Conservation (phyloP, 768 basidiomycete genomes). For the Leccinum longicurvipes region DNA sequence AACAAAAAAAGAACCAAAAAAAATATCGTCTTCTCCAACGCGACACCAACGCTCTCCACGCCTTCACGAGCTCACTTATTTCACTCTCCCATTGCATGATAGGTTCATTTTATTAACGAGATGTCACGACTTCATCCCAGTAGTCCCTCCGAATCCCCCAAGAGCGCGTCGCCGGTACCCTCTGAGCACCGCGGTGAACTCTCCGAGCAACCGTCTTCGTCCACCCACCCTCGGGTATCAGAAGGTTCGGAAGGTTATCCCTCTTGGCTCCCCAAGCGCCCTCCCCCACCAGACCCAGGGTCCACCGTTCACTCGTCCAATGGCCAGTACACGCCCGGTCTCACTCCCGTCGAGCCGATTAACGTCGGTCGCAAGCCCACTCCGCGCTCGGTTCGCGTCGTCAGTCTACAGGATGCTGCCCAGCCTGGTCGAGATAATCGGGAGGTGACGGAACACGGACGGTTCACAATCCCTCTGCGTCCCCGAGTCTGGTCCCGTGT, state of each 20-base stretch:
- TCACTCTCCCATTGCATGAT: conserved; percentile 30
- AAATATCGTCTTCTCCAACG: conserved; percentile 25
- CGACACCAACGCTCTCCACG: conserved; percentile 32
- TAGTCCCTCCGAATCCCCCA: conserved; percentile 29
- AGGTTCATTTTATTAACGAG: conserved; percentile 31
- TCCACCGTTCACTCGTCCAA: conserved; percentile 64
- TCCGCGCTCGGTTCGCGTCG: conserved; percentile 78
- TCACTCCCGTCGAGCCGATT: conserved; percentile 29
- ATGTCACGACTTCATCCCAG: conserved; percentile 36
- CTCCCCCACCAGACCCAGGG: conserved; percentile 70
- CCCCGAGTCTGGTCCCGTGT: conserved; percentile 60
- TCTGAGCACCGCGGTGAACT: conserved; percentile 29
- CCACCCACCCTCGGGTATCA: conserved; percentile 31
- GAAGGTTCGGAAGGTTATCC: conserved; percentile 70
- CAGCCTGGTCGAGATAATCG: conserved; percentile 40
- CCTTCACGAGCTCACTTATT: conserved; percentile 28
- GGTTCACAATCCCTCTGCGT: conserved; percentile 38
- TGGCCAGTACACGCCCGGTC: conserved; percentile 34
- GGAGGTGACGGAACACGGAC: conserved; percentile 51
- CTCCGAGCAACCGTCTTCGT: conserved; percentile 35
- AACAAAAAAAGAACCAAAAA: conserved; percentile 18
- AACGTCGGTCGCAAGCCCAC: conserved; percentile 71
- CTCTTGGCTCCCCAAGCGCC: conserved; percentile 79
- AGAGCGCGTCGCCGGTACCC: conserved; percentile 26
- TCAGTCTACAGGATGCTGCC: conserved; percentile 58